A percentile compares a stretch with the other conserved stretches of the same genome.
phyloP scores from a whole-genome alignment of 768 basidiomycete species.

The Pisolithus sp. region DNA sequence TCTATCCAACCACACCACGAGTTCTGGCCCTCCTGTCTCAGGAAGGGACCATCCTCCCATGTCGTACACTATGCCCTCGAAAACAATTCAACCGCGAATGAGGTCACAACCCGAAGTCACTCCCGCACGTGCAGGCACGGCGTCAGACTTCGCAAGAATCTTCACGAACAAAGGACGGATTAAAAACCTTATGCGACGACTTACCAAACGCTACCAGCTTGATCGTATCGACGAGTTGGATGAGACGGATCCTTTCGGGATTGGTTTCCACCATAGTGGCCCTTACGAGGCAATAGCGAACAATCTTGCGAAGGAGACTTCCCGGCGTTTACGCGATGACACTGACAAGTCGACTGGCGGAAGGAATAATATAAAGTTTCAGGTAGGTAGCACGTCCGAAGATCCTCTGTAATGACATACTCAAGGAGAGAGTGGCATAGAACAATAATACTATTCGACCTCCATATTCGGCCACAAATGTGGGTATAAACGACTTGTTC shows the following conservation, averaged over 20 bases:
- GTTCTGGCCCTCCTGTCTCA: neutral
- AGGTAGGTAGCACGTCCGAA: constrained; percentile 17
- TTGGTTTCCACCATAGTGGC: constrained; percentile 58
- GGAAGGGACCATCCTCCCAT: neutral
- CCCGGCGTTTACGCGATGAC: constrained; percentile 2
- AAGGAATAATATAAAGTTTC: constrained; percentile 2
- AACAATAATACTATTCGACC: constrained; percentile 1
- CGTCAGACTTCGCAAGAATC: constrained; percentile 4
- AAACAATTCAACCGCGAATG: neutral
- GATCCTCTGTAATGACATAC: neutral
- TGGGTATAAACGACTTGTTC: constrained; percentile 7
- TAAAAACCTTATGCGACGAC: constrained; percentile 21
- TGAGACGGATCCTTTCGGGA: constrained; percentile 64
- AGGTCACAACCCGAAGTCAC: neutral
- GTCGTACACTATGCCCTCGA: neutral
- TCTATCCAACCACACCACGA: neutral
- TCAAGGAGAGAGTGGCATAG: constrained; percentile 12
- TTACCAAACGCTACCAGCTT: constrained; percentile 30
- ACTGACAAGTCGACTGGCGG: constrained; percentile 1
- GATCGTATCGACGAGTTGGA: constrained; percentile 77
- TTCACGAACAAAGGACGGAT: constrained; percentile 14
- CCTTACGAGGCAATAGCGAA: constrained; percentile 65
- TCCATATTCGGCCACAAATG: constrained; percentile 8
- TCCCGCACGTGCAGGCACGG: neutral
- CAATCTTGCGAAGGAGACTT: constrained; percentile 9